phyloP scores from a whole-genome alignment of 2,329 filamentous ascomycete genomes.

The Aplosporella prunicola region DNA sequence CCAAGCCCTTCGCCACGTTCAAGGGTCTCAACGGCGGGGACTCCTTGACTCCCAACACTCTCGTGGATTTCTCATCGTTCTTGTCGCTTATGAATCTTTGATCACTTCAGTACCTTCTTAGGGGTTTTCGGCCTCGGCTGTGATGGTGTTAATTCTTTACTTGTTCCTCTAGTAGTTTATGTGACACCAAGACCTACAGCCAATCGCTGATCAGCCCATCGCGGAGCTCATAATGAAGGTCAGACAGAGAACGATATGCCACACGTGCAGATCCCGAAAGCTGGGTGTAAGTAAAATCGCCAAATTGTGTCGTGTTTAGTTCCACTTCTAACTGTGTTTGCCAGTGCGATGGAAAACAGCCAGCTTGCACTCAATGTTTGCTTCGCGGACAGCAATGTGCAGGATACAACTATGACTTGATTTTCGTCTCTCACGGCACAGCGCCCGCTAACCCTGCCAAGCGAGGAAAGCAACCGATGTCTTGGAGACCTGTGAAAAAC shows the following conservation, averaged over 20 bases:
- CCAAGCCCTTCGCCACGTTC: too few species aligned
- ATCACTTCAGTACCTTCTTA: too few species aligned
- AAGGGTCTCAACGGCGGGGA: too few species aligned
- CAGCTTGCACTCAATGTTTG: conserved; percentile 19
- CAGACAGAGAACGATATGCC: conserved; percentile 5
- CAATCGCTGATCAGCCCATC: background rate
- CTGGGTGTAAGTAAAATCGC: conserved; percentile 8
- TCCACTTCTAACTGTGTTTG: background rate
- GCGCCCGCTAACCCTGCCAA: background rate
- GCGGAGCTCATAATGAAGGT: conserved; percentile 8
- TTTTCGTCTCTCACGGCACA: conserved; percentile 15
- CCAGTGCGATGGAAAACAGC: conserved; percentile 21
- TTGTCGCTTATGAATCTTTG: too few species aligned
- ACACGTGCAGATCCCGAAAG: conserved; percentile 10
- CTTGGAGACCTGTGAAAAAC: background rate
- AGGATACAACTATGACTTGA: conserved; percentile 17
- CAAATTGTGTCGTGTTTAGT: background rate
- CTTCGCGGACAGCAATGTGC: conserved; percentile 16
- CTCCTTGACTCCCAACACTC: too few species aligned
- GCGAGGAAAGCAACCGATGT: too few species aligned
- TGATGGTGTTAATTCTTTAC: background rate
- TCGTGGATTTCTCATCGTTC: background rate
- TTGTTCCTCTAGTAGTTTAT: background rate
- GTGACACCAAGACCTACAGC: background rate
- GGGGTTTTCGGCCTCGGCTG: too few species aligned